Evolutionary conservation across 805 yeast species (phyloP).

Genomic region (Saccharomycopsis fibuligera): DNA sequence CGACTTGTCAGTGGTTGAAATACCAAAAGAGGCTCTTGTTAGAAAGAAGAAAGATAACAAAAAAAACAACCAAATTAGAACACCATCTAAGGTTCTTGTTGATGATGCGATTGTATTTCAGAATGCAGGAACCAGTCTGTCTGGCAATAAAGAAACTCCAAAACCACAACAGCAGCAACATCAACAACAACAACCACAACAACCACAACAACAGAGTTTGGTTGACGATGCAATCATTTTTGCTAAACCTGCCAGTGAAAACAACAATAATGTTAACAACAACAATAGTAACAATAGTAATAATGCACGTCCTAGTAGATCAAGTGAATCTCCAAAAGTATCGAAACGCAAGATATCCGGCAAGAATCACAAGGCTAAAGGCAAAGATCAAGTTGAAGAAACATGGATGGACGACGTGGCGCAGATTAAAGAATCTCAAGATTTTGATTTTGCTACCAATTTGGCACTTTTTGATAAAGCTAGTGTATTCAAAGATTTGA

Average conservation of each 20-base stretch:
- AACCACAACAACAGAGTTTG: conserved; percentile 4
- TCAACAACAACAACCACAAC: background rate
- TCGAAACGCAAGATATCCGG: conserved; percentile 16
- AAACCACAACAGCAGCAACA: too few species aligned
- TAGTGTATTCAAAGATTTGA: conserved; percentile 72
- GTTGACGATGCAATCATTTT: conserved; percentile 30
- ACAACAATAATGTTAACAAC: conserved; percentile 7
- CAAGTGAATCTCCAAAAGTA: conserved; percentile 19
- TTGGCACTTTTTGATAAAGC: conserved; percentile 76
- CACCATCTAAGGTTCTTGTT: conserved; percentile 4
- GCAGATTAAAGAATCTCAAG: conserved; percentile 44
- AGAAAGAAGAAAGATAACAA: conserved; percentile 24
- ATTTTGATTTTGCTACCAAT: conserved; percentile 82
- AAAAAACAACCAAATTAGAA: conserved; percentile 20
- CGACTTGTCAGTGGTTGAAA: conserved; percentile 50
- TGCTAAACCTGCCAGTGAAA: conserved; percentile 22
- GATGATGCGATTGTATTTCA: conserved; percentile 15
- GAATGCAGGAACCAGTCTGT: conserved; percentile 1
- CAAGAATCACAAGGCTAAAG: conserved; percentile 3
- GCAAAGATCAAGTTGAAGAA: conserved; percentile 25
- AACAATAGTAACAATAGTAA: background rate
- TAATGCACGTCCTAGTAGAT: too few species aligned
- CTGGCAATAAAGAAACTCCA: background rate
- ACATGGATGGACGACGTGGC: conserved; percentile 49
- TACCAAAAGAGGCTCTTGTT: conserved; percentile 34